phyloP scores from a whole-genome alignment of 2,329 filamentous ascomycete species.

The Myrmaecium sp. region DNA sequence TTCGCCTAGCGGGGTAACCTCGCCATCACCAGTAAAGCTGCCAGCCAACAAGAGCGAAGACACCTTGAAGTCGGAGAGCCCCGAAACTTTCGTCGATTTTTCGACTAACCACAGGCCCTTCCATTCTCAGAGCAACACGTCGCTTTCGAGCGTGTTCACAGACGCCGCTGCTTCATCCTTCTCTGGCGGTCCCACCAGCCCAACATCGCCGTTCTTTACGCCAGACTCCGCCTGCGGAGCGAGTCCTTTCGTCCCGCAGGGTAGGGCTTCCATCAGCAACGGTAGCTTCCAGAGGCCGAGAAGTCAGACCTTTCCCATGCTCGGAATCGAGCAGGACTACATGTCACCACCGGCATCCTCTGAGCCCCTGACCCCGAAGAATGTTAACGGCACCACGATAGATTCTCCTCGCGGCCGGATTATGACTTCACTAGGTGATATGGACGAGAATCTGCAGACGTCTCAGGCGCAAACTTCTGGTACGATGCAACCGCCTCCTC shows the following conservation, averaged over 20 bases:
- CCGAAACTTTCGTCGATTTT: slow-evolving; percentile 44
- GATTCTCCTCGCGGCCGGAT: slow-evolving; percentile 35
- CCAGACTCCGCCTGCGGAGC: slow-evolving; percentile 51
- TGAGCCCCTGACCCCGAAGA: slow-evolving; percentile 40
- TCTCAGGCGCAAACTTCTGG: slow-evolving; percentile 15
- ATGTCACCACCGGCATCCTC: slow-evolving; percentile 32
- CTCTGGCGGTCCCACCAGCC: slow-evolving; percentile 55
- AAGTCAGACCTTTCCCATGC: slow-evolving; percentile 70
- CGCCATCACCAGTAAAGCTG: slow-evolving; percentile 50
- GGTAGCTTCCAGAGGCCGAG: slow-evolving; percentile 56
- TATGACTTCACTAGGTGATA: slow-evolving; percentile 17
- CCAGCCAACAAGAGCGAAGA: slow-evolving; percentile 50
- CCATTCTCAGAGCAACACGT: slow-evolving; percentile 49
- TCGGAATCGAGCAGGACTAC: slow-evolving; percentile 47
- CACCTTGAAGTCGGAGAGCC: slow-evolving; percentile 40
- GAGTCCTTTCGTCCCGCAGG: slow-evolving; percentile 44
- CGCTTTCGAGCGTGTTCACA: slow-evolving; percentile 49
- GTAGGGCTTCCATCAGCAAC: slow-evolving; percentile 28
- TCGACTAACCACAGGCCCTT: slow-evolving; percentile 42
- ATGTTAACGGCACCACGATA: slow-evolving; percentile 27
- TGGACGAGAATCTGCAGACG: slow-evolving; percentile 24
- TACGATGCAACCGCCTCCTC: slow-evolving; percentile 29
- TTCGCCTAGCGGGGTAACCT: slow-evolving; percentile 49
- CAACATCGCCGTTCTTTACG: slow-evolving; percentile 61
- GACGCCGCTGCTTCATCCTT: slow-evolving; percentile 49